These are phyloP conservation scores for Pseudocercospora vitis DNA, from an alignment of 2,329 filamentous ascomycete genomes.

Conservation along the genomic window DNA sequence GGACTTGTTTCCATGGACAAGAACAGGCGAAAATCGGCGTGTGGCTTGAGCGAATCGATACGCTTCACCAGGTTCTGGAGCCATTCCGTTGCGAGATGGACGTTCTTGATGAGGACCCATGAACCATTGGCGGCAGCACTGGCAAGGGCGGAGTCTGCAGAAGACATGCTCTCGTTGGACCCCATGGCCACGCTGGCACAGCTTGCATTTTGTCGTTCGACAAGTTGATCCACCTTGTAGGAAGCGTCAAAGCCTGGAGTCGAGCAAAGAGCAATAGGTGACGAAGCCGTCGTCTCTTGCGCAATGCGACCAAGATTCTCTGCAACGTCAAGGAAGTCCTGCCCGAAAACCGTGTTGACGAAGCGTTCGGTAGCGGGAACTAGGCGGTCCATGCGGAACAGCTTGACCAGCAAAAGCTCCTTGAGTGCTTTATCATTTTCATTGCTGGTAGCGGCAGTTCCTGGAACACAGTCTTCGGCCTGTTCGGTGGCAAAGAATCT, in stretches of 20 bases:
- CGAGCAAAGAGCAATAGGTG: constrained; percentile 88
- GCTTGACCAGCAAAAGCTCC: constrained; percentile 85
- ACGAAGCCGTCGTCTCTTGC: constrained; percentile 75
- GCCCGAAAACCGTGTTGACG: constrained; percentile 79
- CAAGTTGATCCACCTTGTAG: constrained; percentile 96
- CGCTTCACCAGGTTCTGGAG: constrained; percentile 96
- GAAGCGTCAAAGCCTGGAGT: constrained; percentile 96
- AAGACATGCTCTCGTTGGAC: constrained; percentile 88
- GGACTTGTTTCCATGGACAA: constrained; percentile 96
- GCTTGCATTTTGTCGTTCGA: constrained; percentile 75
- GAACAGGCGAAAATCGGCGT: constrained; percentile 90
- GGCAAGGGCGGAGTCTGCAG: constrained; percentile 91
- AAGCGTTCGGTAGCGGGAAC: constrained; percentile 92
- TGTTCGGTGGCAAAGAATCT: constrained; percentile 81
- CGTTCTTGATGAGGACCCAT: constrained; percentile 99
- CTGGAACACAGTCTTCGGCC: constrained; percentile 79
- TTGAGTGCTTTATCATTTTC: constrained; percentile 74
- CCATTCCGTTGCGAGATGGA: constrained; percentile 94
- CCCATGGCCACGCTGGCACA: constrained; percentile 99
- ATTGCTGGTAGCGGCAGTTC: constrained; percentile 57
- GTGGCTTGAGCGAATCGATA: constrained; percentile 90
- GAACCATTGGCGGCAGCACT: constrained; percentile 87
- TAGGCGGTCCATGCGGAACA: constrained; percentile 93
- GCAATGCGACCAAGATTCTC: constrained; percentile 86
- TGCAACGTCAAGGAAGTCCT: constrained; percentile 75